Base-by-base conservation (phyloP, 2,329 filamentous ascomycete species). In the Fusarium tanahbumbuense region DNA sequence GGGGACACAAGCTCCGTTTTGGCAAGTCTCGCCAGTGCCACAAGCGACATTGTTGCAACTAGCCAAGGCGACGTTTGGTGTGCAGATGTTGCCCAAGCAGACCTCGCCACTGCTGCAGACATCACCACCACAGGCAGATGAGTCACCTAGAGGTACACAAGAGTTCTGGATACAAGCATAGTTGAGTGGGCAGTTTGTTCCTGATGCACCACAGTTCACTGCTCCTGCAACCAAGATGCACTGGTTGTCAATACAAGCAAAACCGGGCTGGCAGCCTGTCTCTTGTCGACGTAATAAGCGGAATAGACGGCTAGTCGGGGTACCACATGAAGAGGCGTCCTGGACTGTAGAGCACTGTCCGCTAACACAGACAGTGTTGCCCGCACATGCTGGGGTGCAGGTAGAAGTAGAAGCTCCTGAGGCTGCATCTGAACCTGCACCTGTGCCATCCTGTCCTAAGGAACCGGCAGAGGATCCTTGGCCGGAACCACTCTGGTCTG, bases 81-180 rank as follows among this genome's bases (percentile, higher is more conserved):
- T 68, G 32, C 71, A 73, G 5, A 58, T 34, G 22, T 66, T 60
- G 12, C 67, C 54, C 11, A 73, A 28, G 11, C 71, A 73, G 9
- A 68, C 30, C n/a, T 72, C 49, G 4, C 12, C 42, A 6, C 40
- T 57, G 10, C 25, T 22, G 25, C 71, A 73, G 6, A 23, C 8
- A 8, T 49, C 20, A 1, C 52, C 42, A 2, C 59, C 61, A 15
- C 71, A 73, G 25, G 46, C 49, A 0, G 47, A 34, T 7, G 69
- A 28, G 18, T 73, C 52, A 3, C 55, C 61, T 1, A 64, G 46
- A 6, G 63, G 37, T 1, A 73, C 56, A 8, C 71, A 73, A 3
- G 55, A 62, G 4, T 45, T 22, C 5, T 67, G 48, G 6, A 73
- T 47, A 2, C 71, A 73, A n/a, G 62, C 63, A 16, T 60, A 56